Evolutionary conservation across 2,329 filamentous ascomycete species (phyloP).

Genomic region (Neoscytalidium dimidiatum): DNA sequence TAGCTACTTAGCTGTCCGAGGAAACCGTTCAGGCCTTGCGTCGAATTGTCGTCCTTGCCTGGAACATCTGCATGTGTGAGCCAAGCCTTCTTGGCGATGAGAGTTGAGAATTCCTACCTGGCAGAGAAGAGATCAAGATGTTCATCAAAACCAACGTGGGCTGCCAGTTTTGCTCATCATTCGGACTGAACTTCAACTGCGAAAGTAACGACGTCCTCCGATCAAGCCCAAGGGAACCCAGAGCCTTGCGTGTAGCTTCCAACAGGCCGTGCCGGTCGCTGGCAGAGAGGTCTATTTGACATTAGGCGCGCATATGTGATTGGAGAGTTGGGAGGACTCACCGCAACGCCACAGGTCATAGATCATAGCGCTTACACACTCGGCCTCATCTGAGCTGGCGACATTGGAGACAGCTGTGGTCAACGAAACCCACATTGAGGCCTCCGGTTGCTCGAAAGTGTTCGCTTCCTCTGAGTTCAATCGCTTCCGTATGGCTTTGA

Average conservation of each 20-base stretch:
- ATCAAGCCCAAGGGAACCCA: slow-evolving; percentile 6
- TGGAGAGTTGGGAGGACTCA: neutral
- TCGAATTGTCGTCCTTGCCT: slow-evolving; percentile 1
- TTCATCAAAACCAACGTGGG: slow-evolving; percentile 8
- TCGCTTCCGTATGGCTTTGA: slow-evolving; percentile 3
- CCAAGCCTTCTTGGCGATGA: neutral
- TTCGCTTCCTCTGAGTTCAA: neutral
- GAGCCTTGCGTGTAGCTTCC: slow-evolving; percentile 3
- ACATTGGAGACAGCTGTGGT: slow-evolving; percentile 11
- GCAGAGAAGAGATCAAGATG: slow-evolving; percentile 12
- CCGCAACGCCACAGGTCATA: slow-evolving; percentile 14
- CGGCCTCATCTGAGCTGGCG: slow-evolving; percentile 7
- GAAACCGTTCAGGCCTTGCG: slow-evolving; percentile 11
- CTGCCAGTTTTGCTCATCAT: slow-evolving; percentile 5
- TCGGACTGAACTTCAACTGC: slow-evolving; percentile 1
- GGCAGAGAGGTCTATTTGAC: slow-evolving; percentile 7
- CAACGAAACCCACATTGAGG: slow-evolving; percentile 16
- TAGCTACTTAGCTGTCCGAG: slow-evolving; percentile 8
- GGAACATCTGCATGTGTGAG: slow-evolving; percentile 12
- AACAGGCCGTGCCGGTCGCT: slow-evolving; percentile 14
- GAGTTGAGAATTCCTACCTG: neutral
- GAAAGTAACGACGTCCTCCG: slow-evolving; percentile 9
- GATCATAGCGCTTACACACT: slow-evolving; percentile 11
- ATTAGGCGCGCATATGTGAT: neutral
- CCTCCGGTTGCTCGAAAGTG: slow-evolving; percentile 1